These are phyloP conservation scores for Pestalotiopsis sp. DNA, from an alignment of 2,329 filamentous ascomycete species.

Conservation along the genomic window DNA sequence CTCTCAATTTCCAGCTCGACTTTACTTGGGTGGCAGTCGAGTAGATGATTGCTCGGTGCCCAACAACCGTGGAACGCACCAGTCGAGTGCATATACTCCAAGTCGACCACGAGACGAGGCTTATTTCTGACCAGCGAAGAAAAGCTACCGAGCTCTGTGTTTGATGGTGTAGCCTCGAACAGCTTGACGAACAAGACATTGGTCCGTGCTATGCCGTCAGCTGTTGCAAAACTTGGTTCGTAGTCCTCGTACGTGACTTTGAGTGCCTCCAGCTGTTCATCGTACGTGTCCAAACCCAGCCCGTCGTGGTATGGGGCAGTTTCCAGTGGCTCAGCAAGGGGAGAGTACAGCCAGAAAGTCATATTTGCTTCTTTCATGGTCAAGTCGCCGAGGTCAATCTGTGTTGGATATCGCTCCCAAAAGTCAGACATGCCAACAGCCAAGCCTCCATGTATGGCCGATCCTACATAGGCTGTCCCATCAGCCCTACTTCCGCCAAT, in stretches of 20 bases:
- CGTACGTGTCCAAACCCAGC: neutral
- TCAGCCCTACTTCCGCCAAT: neutral
- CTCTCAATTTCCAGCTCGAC: slow-evolving; percentile 44
- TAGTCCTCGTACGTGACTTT: neutral
- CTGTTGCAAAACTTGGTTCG: neutral
- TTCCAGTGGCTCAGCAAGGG: neutral
- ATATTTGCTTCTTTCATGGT: neutral
- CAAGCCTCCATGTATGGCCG: neutral
- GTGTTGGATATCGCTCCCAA: neutral
- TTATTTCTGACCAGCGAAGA: neutral
- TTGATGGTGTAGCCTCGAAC: neutral
- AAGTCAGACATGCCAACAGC: neutral
- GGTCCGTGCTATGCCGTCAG: neutral
- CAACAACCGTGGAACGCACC: neutral
- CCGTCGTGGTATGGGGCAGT: neutral
- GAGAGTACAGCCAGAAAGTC: neutral
- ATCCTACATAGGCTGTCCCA: neutral
- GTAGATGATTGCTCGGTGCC: neutral
- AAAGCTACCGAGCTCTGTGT: neutral
- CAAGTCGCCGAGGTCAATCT: neutral
- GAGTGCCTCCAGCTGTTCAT: neutral
- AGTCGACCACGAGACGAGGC: neutral
- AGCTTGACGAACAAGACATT: neutral
- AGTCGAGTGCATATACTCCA: neutral
- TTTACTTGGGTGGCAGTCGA: slow-evolving; percentile 20